phyloP scores from a whole-genome alignment of 495 filamentous ascomycete genomes.

The Xylaria flabelliformis region DNA sequence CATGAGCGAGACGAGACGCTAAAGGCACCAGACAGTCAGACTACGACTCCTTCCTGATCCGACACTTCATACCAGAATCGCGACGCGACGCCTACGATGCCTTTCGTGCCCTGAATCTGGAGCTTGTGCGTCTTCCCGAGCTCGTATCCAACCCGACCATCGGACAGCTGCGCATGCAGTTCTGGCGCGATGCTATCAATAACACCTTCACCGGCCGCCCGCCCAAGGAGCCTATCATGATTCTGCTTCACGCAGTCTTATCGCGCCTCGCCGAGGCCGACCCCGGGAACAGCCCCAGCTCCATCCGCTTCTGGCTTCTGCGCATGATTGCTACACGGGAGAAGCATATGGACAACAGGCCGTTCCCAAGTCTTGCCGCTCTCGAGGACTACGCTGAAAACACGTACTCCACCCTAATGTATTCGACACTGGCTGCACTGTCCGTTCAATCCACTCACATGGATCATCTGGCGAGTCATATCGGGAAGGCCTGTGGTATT shows the following conservation, averaged over 20 bases:
- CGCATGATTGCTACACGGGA: constrained; percentile 81
- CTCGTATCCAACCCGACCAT: constrained; percentile 80
- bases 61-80: constrained; percentile 76
- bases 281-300: constrained; percentile 55
- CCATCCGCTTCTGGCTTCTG: constrained; percentile 82
- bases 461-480: constrained; percentile 91
- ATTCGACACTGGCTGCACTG: constrained; percentile 79
- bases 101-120: constrained; percentile 90
- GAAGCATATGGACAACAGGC: constrained; percentile 80
- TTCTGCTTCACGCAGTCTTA: constrained; percentile 76
- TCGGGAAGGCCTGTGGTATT: constrained; percentile 93
- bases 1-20: constrained; percentile 9
- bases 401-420: constrained; percentile 93
- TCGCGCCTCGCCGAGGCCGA: constrained; percentile 60
- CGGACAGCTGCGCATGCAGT: constrained; percentile 87
- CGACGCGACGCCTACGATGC: constrained; percentile 84
- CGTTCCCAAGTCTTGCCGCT: constrained; percentile 73
- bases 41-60: constrained; percentile 83
- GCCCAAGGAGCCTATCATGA: constrained; percentile 89
- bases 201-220: constrained; percentile 72
- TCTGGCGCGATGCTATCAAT: constrained; percentile 88
- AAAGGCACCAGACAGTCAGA: constrained; percentile 72
- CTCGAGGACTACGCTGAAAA: constrained; percentile 91
- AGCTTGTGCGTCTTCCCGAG: constrained; percentile 86
- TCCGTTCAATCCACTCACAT: constrained; percentile 80